phyloP scores from a whole-genome alignment of 2,329 filamentous ascomycete genomes.

The Calonectria henricotiae region DNA sequence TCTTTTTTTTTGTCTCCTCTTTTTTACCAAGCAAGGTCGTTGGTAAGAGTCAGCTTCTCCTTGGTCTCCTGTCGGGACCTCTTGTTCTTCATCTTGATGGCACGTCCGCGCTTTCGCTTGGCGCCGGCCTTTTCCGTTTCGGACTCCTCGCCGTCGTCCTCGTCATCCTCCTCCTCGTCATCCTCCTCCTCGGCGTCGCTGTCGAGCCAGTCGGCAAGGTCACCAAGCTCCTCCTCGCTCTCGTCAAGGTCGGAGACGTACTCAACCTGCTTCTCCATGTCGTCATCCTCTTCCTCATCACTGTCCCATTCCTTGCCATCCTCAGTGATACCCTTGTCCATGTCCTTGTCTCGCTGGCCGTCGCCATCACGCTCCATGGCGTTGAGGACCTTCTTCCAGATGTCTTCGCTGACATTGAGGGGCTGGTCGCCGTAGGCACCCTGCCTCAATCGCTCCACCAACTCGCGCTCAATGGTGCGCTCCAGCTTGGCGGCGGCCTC shows the following conservation, averaged over 20 bases:
- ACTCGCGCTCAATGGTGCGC: conserved; percentile 93
- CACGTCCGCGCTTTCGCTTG: conserved; percentile 69
- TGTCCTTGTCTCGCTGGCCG: conserved; percentile 86
- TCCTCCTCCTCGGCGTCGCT: conserved; percentile 77
- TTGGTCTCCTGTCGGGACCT: conserved; percentile 76
- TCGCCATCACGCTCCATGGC: conserved; percentile 91
- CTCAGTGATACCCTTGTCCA: conserved; percentile 88
- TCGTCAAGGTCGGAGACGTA: conserved; percentile 94
- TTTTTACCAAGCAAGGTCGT: conserved; percentile 63
- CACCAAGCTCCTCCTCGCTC: conserved; percentile 83
- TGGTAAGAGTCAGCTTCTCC: conserved; percentile 62
- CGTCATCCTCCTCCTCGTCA: conserved; percentile 72
- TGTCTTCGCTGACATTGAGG: conserved; percentile 92
- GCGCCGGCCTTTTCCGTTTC: conserved; percentile 71
- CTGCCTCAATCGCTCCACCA: conserved; percentile 91
- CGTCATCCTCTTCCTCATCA: conserved; percentile 77
- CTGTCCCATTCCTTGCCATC: conserved; percentile 81
- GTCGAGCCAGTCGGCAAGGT: conserved; percentile 94
- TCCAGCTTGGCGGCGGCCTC: conserved; percentile 93
- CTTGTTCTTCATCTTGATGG: conserved; percentile 66
- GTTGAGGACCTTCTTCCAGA: conserved; percentile 97
- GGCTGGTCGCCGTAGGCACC: conserved; percentile 96
- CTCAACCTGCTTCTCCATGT: conserved; percentile 87
- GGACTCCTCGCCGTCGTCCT: conserved; percentile 72
- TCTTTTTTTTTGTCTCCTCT: conserved; percentile 14